Evolutionary conservation across 306 rosid genomes (phyloP).

Genomic region (Geum urbanum): DNA sequence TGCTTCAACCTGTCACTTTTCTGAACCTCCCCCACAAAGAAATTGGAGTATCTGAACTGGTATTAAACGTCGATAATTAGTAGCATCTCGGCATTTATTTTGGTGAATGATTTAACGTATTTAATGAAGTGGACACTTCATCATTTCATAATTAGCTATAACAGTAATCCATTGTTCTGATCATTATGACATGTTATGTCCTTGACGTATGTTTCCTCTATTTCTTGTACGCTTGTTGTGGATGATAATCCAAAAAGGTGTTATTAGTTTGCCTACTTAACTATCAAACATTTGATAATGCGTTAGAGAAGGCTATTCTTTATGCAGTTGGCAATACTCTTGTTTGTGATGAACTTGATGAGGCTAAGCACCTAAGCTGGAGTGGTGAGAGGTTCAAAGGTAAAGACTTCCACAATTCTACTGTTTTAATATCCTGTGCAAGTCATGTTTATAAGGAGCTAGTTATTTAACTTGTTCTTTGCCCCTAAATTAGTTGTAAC

Average conservation of each 20-base stretch:
- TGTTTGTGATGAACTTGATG: slow-evolving; percentile 90
- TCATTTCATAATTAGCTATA: not conserved
- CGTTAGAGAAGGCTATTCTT: slow-evolving; percentile 92
- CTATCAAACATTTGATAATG: slow-evolving; percentile 74
- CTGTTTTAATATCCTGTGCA: slow-evolving; percentile 8
- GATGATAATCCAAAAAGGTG: slow-evolving; percentile 14
- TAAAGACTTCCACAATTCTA: slow-evolving; percentile 20
- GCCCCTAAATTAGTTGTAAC: slow-evolving; percentile 73
- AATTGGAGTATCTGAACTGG: not conserved
- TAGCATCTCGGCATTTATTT: slow-evolving; percentile 8
- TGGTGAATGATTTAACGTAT: not conserved
- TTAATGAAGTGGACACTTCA: not conserved
- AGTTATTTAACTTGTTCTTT: slow-evolving; percentile 13
- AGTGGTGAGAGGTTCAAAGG: slow-evolving; percentile 96
- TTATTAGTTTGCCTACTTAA: slow-evolving; percentile 56
- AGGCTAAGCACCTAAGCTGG: slow-evolving; percentile 96
- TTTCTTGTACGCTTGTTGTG: not conserved
- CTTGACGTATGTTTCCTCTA: not conserved
- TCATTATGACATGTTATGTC: not conserved
- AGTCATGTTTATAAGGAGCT: slow-evolving; percentile 4
- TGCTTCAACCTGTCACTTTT: not conserved
- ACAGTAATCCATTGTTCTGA: not conserved
- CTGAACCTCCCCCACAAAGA: not conserved
- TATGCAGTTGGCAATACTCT: slow-evolving; percentile 96
- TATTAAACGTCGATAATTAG: not conserved